phyloP scores from a whole-genome alignment of 805 yeast genomes.

The Zygotorulaspora chibaensis region DNA sequence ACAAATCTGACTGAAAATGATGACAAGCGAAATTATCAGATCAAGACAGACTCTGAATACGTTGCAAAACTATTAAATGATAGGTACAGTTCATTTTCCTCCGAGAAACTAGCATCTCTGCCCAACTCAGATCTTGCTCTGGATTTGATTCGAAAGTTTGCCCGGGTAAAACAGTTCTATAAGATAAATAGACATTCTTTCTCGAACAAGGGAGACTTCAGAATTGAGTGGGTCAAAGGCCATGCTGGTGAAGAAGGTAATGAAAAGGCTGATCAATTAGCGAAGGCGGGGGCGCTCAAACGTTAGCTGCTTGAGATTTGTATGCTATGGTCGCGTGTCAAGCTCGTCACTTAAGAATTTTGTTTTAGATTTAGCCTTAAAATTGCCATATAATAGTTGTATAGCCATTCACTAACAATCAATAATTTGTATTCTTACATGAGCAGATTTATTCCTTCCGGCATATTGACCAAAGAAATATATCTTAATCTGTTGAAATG shows the following conservation, averaged over 20 bases:
- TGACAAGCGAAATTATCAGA: conserved; percentile 34
- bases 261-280: conserved; percentile 70
- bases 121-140: conserved; percentile 31
- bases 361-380: too few species aligned
- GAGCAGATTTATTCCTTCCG: too few species aligned
- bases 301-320: not conserved
- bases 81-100: conserved; percentile 50
- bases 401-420: not conserved
- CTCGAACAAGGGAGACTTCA: conserved; percentile 38
- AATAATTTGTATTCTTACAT: not conserved
- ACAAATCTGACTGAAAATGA: conserved; percentile 18
- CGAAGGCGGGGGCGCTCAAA: conserved; percentile 55
- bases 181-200: conserved; percentile 20
- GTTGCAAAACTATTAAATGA: conserved; percentile 50
- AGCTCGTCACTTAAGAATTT: too few species aligned
- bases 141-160: conserved; percentile 42
- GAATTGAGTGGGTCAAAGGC: conserved; percentile 62
- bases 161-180: conserved; percentile 39
- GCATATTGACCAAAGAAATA: too few species aligned
- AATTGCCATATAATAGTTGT: too few species aligned
- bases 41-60: conserved; percentile 71
- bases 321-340: not conserved
- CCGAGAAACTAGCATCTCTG: conserved; percentile 39
- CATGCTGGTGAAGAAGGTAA: conserved; percentile 71
- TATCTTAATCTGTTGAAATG: not conserved